Evolutionary conservation across 768 basidiomycete genomes (phyloP), one percentile per base, ranked within the genome.

Genomic region (Lyophyllum decastes): DNA sequence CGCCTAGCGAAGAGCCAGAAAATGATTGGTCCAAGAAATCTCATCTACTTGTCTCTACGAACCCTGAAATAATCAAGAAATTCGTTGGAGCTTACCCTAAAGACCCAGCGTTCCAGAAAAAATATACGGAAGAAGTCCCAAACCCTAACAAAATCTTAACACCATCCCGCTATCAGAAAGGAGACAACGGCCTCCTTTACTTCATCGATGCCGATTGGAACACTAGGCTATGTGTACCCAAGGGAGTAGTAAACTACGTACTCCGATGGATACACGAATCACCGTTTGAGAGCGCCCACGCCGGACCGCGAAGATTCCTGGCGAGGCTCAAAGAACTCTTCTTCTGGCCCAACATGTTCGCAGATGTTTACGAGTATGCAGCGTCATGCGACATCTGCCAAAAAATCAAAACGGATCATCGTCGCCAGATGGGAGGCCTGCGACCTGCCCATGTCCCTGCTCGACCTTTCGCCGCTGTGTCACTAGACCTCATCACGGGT

Each of bases 121-220:
- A 26, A 27, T 41, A 52, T 12, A 7, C 24, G 6, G 25, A 41
- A 10, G 51, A 41, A 27, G n/a, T 44, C 5, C 51, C 40, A 1
- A 52, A 52, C n/a, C 38, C 51, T 2, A 14, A 41, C n/a, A 41
- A 5, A 6, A 10, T 52, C 17, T 38, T 52, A 16, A 52, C 51
- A 8, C 51, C 51, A 1, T 52, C 51, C 1, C 35, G 26, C 9
- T 52, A 43, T 27, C 51, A 52, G 17, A 41, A n/a, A 27, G 51
- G 40, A n/a, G 43, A 10, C 4, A 52, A 52, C 40, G 17, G 51
- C 4, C n/a, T 52, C 2, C 51, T 52, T 5, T 67, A 65, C 43
- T 67, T 64, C 49, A 12, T 57, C 0, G 66, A 67, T 35, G 60
- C 66, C 0, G 64, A 67, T 34, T 65, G 62, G 60, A 60, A 54